Percentiles rank a stretch among this genome's conserved stretches.
phyloP scores from a whole-genome alignment of 2,329 filamentous ascomycete genomes.

The Westerdykella aurantiaca region DNA sequence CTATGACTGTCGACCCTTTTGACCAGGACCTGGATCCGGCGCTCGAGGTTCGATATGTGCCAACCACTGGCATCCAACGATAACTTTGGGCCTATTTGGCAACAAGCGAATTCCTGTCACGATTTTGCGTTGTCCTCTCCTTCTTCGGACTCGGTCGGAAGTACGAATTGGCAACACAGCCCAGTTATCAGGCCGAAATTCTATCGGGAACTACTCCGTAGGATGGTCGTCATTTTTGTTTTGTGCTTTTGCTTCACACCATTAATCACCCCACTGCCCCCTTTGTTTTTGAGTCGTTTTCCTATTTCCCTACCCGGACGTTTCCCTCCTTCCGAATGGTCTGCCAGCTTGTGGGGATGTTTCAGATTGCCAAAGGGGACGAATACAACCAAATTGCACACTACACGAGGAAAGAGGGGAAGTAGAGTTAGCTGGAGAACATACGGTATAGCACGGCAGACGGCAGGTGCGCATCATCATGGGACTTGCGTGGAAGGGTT shows the following conservation, averaged over 20 bases:
- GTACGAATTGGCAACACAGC: conserved; percentile 7
- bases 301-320: conserved; percentile 23
- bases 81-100: too few species aligned
- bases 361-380: conserved; percentile 31
- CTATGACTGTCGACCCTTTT: conserved; percentile 32
- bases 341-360: conserved; percentile 40
- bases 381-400: conserved; percentile 34
- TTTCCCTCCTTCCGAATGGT: conserved; percentile 36
- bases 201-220: conserved; percentile 18
- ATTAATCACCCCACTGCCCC: conserved; percentile 29
- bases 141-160: conserved; percentile 1
- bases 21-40: conserved; percentile 29
- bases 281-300: conserved; percentile 19
- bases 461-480: not conserved
- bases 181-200: conserved; percentile 22
- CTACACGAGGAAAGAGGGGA: not conserved
- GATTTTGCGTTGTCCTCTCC: too few species aligned
- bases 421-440: not conserved
- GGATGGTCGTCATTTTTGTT: conserved; percentile 23
- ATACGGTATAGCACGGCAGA: not conserved
- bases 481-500: too few species aligned
- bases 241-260: conserved; percentile 24
- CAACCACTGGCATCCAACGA: conserved; percentile 14
- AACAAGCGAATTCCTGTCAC: too few species aligned
- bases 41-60: not conserved